Base-by-base conservation (phyloP, 2,329 filamentous ascomycete species). In the Paecilomyces fulvus region DNA sequence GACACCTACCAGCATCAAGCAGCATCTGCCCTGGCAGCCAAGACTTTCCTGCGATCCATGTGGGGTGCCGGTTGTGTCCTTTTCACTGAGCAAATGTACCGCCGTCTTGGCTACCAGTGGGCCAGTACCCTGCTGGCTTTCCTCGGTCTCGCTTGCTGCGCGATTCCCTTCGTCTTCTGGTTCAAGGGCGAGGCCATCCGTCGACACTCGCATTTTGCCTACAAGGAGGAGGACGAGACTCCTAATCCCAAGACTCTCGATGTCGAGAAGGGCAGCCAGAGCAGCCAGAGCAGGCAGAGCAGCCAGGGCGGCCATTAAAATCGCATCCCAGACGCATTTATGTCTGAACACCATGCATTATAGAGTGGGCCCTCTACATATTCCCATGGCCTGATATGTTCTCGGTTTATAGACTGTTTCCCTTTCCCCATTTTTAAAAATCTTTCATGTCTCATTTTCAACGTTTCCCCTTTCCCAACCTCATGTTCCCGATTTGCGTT, bases 141-240 rank as follows among this genome's bases (percentile, higher is more conserved):
- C 63, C 79, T 95, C 62, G 83, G 81, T 14, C 75, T 95, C 5
- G 86, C 83, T 0, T 95, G 90, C 75, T 95, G 90, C 69, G 83
- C 79, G 0, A 95, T 95, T 62, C 90, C 90, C 0, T 95, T 86
- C 69, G 71, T 89, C 25, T 95, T 96, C 74, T 95, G 87, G 78
- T 83, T 78, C 65, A 90, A 83, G 63, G 90, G 90, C 3, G 88
- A 84, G 14, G 70, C 70, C 4, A 95, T 95, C 62, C 79, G 90
- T 4, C 77, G 75, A 55, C 77, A 79, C 57, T 89, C 85, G 65
- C 87, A 83, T 70, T 95, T 84, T 67, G 90, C 90, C 0, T 95
- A 89, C 62, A 71, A 72, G 21, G 78, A 78, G 12, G 80, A 83
- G 50, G 79, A 82, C 55, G 80, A 83, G 66, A 3, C 37, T 1